Conservation (phyloP, 192 early-diverging fungal species). For the Coemansia sp. region DNA sequence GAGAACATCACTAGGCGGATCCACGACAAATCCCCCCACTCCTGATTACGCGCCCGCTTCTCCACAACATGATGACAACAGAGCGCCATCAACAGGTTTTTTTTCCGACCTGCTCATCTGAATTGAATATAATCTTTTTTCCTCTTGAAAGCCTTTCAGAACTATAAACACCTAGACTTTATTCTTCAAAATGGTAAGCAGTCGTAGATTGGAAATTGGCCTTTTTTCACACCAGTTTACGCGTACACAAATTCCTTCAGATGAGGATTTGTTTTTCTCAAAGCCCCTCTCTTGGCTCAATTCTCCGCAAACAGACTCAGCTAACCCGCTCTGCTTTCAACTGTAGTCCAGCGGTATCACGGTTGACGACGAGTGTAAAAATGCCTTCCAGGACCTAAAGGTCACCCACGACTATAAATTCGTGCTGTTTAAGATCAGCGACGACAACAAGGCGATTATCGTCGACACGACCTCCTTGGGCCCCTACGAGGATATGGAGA, state of each 20-base stretch:
- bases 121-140: background rate
- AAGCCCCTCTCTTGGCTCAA: background rate
- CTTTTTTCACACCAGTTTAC: background rate
- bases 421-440: slow-evolving; percentile 81
- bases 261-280: background rate
- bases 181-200: background rate
- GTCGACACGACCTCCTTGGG: slow-evolving; percentile 42
- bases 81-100: background rate
- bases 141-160: background rate
- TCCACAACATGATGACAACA: background rate
- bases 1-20: no score
- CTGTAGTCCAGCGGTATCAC: slow-evolving; percentile 74
- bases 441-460: slow-evolving; percentile 64
- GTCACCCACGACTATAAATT: slow-evolving; percentile 55
- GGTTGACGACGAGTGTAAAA: slow-evolving; percentile 61
- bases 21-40: background rate
- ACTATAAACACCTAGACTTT: background rate
- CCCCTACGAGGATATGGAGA: background rate
- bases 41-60: background rate
- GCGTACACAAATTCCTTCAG: background rate
- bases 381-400: slow-evolving; percentile 72
- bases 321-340: background rate
- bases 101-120: background rate
- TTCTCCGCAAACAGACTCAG: background rate
- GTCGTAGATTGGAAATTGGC: background rate